These are phyloP conservation scores for Calvatia gigantea DNA, from an alignment of 768 basidiomycete genomes.

Conservation along the genomic window DNA sequence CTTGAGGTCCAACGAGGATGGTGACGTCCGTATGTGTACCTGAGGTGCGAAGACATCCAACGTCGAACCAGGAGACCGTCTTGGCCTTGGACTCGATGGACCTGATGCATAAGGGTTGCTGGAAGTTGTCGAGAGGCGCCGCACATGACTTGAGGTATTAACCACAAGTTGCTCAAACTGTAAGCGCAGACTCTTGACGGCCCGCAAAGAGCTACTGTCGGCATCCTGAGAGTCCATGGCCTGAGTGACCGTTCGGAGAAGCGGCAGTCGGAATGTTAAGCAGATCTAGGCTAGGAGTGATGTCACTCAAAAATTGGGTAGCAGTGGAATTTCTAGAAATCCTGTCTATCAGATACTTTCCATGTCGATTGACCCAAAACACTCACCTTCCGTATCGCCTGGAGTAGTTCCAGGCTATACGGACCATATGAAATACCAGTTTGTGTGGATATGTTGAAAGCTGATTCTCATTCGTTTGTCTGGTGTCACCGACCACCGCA, in stretches of 20 bases:
- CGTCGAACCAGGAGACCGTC: conserved; percentile 32
- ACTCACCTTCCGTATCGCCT: background rate
- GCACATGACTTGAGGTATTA: conserved; percentile 20
- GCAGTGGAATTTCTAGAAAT: background rate
- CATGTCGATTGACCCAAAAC: background rate
- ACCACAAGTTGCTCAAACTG: conserved; percentile 68
- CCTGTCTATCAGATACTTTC: too few relatives aligned
- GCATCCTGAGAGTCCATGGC: conserved; percentile 28
- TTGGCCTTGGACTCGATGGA: conserved; percentile 36
- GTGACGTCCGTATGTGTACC: conserved; percentile 36
- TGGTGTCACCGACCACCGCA: background rate
- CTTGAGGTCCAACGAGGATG: conserved; percentile 55
- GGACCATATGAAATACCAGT: too few relatives aligned
- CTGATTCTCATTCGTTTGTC: background rate
- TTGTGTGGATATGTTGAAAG: too few relatives aligned
- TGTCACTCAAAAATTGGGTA: background rate
- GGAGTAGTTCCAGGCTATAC: too few relatives aligned
- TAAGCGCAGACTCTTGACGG: conserved; percentile 67
- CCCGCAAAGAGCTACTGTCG: conserved; percentile 53
- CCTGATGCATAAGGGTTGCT: conserved; percentile 11
- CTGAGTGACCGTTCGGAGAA: background rate
- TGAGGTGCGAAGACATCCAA: conserved; percentile 23
- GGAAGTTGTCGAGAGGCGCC: conserved; percentile 7
- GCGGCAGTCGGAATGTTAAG: background rate
- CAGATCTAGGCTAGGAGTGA: background rate